Base-by-base conservation (phyloP, 73 alveolate genomes). In the Paramecium pentaurelia region DNA sequence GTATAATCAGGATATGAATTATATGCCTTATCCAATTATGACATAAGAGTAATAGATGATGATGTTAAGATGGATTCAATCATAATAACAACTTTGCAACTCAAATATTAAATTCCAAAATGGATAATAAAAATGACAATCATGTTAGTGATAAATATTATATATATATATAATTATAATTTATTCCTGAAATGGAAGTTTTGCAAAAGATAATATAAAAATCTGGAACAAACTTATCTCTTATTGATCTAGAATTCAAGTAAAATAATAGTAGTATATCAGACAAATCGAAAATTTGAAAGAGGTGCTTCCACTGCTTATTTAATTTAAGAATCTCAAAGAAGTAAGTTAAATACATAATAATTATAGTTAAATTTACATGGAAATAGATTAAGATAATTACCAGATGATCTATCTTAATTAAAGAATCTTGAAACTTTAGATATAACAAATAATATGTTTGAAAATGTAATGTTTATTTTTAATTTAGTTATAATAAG, bases 361-460 rank as follows among this genome's bases (percentile, higher is more conserved):
- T 71, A 12, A 45, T 34, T 34, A 25, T 4, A 88, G 91, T 91
- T 96, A 32, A 89, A 70, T 58, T 87, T 96, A 7, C 86, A 92
- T 45, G 99, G 97, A 54, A 96, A 96, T 80, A 71, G 94, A 37
- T 32, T 96, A 12, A 86, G 45, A 14, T 16, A 70, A 44, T 86
- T 96, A 6, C 99, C 99, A 12, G 89, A 83, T 27, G 98, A 96
- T 84, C 37, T 96, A 30, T 89, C 96, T 38, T 18, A 51, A 18
- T 77, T 96, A 22, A 64, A 70, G 37, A n/a, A 47, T 8, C 58
- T 96, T 6, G 97, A 94, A 25, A 86, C 86, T 27, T 84, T 96
- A 16, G 97, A 96, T 71, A 58, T 96, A 25, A 93, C 96, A 59
- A 97, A 97, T 40, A 96, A 96, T 77, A 60, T 77, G 86, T 93